Evolutionary conservation across 441 rosid species (phyloP), one percentile per base, ranked within the genome.

Genomic region (Mallotus japonicus): DNA sequence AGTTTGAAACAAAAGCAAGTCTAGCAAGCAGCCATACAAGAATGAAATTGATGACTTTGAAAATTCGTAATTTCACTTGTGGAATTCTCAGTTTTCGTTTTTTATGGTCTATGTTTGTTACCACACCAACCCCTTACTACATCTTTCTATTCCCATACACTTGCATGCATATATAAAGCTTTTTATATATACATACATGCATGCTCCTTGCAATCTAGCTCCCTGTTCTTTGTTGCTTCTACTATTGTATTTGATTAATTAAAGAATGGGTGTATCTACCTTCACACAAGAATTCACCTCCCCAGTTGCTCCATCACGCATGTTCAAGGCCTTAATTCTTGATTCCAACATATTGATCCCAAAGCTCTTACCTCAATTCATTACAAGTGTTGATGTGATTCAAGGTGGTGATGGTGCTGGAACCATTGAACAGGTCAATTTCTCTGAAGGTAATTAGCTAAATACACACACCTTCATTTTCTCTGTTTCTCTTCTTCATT

Each of bases 371-470:
- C 85, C 89, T 19, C 83, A 85, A 16, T 81, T 82, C 80, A 80
- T 85, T 20, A 50, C 62, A 72, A 83, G 84, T 13, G 73, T 85
- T 6, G 76, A 82, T 4, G 62, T 77, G 4, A 73, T 82, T 14
- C 76, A 70, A 66, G 85, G 83, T 17, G 75, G 71, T 7, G 85
- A 78, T 24, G 83, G 81, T 8, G 65, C 74, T 5, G 83, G 80
- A 28, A 83, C 81, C 62, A 79, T 83, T 56, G 86, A 85, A 62
- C 84, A 75, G 75, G 72, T 83, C 47, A 83, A 83, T 57, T 83
- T 81, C 73, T 78, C 79, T 8, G 62, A 71, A 74, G 86, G 86
- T 79, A 20, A 4, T 17, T 17, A 3, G 8, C 12, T 7, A 3
- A 12, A 6, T 40, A 15, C 37, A 13, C 12, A 2, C 13, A 56